phyloP scores from a whole-genome alignment of 345 rosid genomes.

The Boechera retrofracta region DNA sequence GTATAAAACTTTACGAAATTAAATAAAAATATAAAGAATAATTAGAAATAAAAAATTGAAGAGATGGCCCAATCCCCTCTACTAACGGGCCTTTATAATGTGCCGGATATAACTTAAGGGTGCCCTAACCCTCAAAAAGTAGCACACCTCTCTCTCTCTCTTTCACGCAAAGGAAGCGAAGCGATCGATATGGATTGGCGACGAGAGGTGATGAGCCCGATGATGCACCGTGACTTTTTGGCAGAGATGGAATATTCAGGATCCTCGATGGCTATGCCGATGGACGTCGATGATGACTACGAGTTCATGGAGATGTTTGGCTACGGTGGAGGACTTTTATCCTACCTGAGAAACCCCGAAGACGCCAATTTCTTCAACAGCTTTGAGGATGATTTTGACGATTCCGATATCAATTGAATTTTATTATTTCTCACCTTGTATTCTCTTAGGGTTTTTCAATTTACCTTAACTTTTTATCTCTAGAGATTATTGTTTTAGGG shows the following conservation, averaged over 20 bases:
- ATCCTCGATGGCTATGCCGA: constrained; percentile 43
- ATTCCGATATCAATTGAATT: constrained; percentile 70
- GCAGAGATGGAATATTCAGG: constrained; percentile 60
- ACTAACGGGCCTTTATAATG: not conserved
- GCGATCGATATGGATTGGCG: not conserved
- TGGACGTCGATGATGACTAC: constrained; percentile 69
- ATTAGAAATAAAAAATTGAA: not conserved
- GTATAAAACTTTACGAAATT: no score
- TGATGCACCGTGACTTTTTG: constrained; percentile 57
- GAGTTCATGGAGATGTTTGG: constrained; percentile 59
- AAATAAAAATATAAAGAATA: not conserved
- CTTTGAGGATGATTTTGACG: constrained; percentile 85
- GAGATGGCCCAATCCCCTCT: not conserved
- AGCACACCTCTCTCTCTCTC: not conserved
- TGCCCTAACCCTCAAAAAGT: not conserved
- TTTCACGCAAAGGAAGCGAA: not conserved
- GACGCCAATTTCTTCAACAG: constrained; percentile 74
- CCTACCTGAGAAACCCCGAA: constrained; percentile 51
- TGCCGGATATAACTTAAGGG: not conserved
- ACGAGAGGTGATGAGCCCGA: constrained; percentile 52
- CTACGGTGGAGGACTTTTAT: constrained; percentile 52
- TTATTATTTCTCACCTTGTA: not conserved
- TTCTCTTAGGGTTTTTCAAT: not conserved
- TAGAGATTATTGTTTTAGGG: not conserved
- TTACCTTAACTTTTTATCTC: not conserved